Evolutionary conservation across 345 rosid genomes (phyloP), one percentile per base, ranked within the genome.

Genomic region (Arabis alpina): DNA sequence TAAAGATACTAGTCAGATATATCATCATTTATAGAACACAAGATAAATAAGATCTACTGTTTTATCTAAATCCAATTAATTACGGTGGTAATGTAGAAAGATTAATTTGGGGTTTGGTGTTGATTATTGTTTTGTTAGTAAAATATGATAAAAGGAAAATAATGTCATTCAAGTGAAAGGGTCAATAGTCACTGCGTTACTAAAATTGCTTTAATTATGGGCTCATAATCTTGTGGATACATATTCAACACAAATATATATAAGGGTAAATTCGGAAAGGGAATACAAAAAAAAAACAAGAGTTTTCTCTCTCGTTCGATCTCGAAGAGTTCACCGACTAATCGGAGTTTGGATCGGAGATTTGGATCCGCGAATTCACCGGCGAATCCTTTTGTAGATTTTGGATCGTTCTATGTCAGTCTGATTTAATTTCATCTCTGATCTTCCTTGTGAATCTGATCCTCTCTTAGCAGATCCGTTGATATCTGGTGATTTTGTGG

Each of bases 311-410:
- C 49, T 68, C 57, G 3, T 44, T 44, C 66, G 65, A 65, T 73
- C 61, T 66, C 61, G 32, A 30, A 58, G 40, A 50, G 49, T 57
- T 73, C 72, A 73, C 65, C 71, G 77, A 64, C 66, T 73, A 64
- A 73, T 72, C 71, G 66, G 72, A 56, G 36, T 55, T 41, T 64
- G 2, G 39, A 45, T 72, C 76, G 54, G 68, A 30, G 32, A 28
- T 24, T 28, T 52, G 37, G 75, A 71, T 71, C 54, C 55, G 19
- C 25, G 14, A 19, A 34, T 3, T 70, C 77, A 51, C 77, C 49
- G 54, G 59, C 70, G 61, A 42, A 13, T 58, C 34, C 39, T 25
- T 25, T 23, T 58, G 30, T 58, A 1, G 30, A 32, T 32, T 64
- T 50, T 61, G 50, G 63, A 61, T 74, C 74, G 45, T 23, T 43